Conservation (phyloP, 2,329 filamentous ascomycete species). For the Ceratocystis cubensis region DNA sequence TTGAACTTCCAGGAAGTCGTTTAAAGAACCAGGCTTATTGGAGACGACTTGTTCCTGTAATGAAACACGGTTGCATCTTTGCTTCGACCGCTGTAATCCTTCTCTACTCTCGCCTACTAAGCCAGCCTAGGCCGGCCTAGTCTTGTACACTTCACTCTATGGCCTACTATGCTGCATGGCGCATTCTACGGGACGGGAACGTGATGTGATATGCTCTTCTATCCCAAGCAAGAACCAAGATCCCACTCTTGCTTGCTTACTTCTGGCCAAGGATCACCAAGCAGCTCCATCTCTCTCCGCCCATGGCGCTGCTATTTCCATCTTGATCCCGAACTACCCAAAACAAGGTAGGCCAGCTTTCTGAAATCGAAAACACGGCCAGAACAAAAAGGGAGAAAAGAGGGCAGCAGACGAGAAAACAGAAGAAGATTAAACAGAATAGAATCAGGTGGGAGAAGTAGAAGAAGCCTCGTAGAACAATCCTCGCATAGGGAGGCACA, state of each 20-base stretch:
- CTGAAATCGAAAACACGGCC: not conserved
- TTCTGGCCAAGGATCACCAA: too few relatives aligned
- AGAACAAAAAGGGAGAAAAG: not conserved
- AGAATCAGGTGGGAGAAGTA: not conserved
- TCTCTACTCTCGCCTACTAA: too few relatives aligned
- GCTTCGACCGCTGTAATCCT: not conserved
- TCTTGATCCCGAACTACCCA: not conserved
- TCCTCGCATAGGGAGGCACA: too few relatives aligned
- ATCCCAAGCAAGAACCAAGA: too few relatives aligned
- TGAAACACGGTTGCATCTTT: slow-evolving; percentile 4
- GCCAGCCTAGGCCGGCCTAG: too few relatives aligned
- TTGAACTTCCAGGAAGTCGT: not conserved
- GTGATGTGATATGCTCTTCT: too few relatives aligned
- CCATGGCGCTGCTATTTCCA: not conserved
- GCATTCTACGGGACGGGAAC: too few relatives aligned
- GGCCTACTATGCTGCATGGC: too few relatives aligned
- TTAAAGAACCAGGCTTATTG: not conserved
- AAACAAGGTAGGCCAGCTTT: not conserved
- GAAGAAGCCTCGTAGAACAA: too few relatives aligned
- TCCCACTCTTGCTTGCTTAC: too few relatives aligned
- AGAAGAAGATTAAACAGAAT: slow-evolving; percentile 7
- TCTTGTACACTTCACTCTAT: too few relatives aligned
- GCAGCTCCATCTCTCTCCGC: too few relatives aligned
- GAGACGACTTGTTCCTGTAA: not conserved
- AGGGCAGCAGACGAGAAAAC: not conserved